Evolutionary conservation across 1,284 basidiomycete species (phyloP).

Genomic region (Anthracocystis panici-leucophaei): DNA sequence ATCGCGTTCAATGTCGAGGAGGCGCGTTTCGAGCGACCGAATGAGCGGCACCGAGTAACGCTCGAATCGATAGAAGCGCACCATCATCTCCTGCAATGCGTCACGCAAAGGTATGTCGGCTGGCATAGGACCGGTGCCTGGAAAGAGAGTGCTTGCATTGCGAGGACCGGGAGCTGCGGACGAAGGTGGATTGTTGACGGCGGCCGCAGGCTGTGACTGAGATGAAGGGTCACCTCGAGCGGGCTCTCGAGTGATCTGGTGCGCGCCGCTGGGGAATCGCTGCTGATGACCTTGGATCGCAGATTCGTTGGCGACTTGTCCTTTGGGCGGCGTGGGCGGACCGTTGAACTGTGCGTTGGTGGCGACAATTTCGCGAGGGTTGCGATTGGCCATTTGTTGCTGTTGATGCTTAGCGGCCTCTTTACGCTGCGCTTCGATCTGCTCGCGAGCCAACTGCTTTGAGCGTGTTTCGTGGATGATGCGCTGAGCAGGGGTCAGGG

Average conservation of each 20-base stretch:
- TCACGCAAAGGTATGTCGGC: constrained; percentile 52
- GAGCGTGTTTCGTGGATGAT: constrained; percentile 63
- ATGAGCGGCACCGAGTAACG: constrained; percentile 67
- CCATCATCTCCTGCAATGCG: constrained; percentile 68
- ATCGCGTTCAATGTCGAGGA: constrained; percentile 66
- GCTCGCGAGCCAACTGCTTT: constrained; percentile 48
- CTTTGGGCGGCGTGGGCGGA: constrained; percentile 33
- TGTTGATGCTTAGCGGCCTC: constrained; percentile 14
- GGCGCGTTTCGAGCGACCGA: constrained; percentile 62
- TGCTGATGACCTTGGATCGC: constrained; percentile 9
- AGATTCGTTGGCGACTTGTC: neutral
- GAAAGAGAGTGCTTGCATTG: constrained; percentile 33
- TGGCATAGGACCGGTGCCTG: constrained; percentile 56
- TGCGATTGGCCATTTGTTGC: neutral
- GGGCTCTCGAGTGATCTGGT: constrained; percentile 35
- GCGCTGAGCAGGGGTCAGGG: constrained; percentile 58
- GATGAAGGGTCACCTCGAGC: constrained; percentile 2
- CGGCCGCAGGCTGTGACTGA: neutral
- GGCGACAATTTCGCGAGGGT: constrained; percentile 3
- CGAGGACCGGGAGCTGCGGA: constrained; percentile 4
- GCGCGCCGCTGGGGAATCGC: constrained; percentile 40
- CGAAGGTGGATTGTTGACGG: neutral
- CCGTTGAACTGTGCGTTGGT: constrained; percentile 11
- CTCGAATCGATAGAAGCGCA: constrained; percentile 69
- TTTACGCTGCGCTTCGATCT: constrained; percentile 39